Evolutionary conservation across 805 yeast species (phyloP).

Genomic region (Saccharomycopsis schoenii): DNA sequence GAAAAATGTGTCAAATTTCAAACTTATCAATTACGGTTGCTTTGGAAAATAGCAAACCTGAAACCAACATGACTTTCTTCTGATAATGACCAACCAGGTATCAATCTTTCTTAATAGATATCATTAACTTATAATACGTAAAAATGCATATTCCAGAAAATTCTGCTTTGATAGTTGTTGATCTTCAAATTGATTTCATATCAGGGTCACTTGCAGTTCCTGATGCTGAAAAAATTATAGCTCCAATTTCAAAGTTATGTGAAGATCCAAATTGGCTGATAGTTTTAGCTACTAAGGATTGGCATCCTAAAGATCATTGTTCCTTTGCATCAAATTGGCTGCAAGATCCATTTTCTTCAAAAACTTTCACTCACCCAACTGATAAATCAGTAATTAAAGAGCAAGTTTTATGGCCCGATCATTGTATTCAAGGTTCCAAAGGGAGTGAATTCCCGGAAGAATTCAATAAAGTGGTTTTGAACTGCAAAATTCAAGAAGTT

Average conservation of each 20-base stretch:
- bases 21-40: background rate
- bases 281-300: conserved; percentile 70
- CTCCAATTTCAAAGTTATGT: conserved; percentile 38
- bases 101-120: no score
- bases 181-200: conserved; percentile 78
- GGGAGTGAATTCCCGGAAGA: conserved; percentile 58
- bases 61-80: no score
- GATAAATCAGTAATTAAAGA: conserved; percentile 22
- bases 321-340: conserved; percentile 73
- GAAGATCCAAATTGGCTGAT: conserved; percentile 44
- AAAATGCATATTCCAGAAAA: conserved; percentile 11
- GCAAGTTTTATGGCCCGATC: conserved; percentile 80
- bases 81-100: no score
- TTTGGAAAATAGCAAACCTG: no score
- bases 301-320: conserved; percentile 75
- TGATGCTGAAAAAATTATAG: conserved; percentile 50
- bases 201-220: conserved; percentile 67
- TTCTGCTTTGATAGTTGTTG: conserved; percentile 64
- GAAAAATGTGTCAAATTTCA: background rate
- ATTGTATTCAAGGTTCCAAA: conserved; percentile 62
- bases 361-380: conserved; percentile 33
- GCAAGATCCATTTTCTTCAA: conserved; percentile 38
- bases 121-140: background rate
- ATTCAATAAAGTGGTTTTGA: conserved; percentile 29
- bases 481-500: conserved; percentile 35